Percentiles rank a stretch among this genome's conserved stretches.
Conservation (phyloP, 2,329 filamentous ascomycete species). For the Exserohilum turcica region DNA sequence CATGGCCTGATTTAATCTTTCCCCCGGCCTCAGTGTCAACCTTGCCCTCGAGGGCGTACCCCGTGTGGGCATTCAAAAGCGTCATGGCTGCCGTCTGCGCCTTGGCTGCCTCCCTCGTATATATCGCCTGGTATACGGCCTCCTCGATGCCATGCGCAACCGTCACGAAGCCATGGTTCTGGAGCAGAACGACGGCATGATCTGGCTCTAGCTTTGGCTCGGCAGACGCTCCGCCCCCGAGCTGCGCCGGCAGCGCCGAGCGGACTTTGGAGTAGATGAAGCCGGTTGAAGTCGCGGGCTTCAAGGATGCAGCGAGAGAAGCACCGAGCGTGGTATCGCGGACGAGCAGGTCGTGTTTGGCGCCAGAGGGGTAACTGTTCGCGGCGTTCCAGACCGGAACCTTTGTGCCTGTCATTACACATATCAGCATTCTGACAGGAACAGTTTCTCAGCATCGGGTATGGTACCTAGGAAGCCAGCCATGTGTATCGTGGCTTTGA, state of each 20-base stretch:
- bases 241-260: constrained; percentile 43
- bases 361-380: constrained; percentile 33
- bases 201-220: constrained; percentile 43
- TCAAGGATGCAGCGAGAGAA: constrained; percentile 45
- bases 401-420: constrained; percentile 29
- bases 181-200: constrained; percentile 48
- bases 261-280: constrained; percentile 48
- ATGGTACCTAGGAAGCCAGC: constrained; percentile 50
- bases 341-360: constrained; percentile 46
- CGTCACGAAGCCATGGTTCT: constrained; percentile 54
- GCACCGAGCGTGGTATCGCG: constrained; percentile 38
- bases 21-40: constrained; percentile 47
- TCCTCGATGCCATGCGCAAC: constrained; percentile 51
- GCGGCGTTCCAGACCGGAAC: constrained; percentile 47
- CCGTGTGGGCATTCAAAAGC: constrained; percentile 42
- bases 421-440: background rate
- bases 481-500: constrained; percentile 49
- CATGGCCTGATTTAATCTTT: constrained; percentile 49
- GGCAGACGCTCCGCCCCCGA: constrained; percentile 35
- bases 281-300: constrained; percentile 45
- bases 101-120: constrained; percentile 48
- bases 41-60: constrained; percentile 47
- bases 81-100: constrained; percentile 48
- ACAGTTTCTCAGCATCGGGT: background rate
- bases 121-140: constrained; percentile 54